Base-by-base conservation (phyloP, 2,329 filamentous ascomycete genomes). In the Claviceps paspali region DNA sequence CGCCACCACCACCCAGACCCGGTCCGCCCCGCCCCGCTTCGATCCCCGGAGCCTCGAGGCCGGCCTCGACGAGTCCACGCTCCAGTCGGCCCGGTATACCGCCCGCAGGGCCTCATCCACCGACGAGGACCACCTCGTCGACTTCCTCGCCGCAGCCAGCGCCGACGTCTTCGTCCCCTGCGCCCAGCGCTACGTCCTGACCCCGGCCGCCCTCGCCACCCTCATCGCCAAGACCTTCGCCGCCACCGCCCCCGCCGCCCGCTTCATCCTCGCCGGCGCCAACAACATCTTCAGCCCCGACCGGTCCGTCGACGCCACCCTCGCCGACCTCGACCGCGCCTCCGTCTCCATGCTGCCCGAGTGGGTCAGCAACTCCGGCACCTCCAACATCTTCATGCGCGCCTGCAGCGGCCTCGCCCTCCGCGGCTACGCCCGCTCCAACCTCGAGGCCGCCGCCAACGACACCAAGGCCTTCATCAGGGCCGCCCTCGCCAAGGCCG, bases 331-430 rank as follows among this genome's bases (percentile, higher is more conserved):
- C 14, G 31, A 33, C 21, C 7, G n/a, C 5, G 31, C 18, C 15
- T 33, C 31, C 8, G 11, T 23, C 9, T n/a, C 8, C 31, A 33
- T 33, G 31, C 31, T 33, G 14, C 31, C 31, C 12, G 31, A 33
- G 9, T 33, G 31, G 31, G 31, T 33, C n/a, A 33, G 31, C 31
- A 33, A 33, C 21, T 33, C 31, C 12, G 31, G 31, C 18, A 33
- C 31, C 19, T 19, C 31, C 4, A 33, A 33, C 31, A 7, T 33
- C 21, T 33, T 33, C 31, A 33, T 33, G 31, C 31, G 31, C 3
- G 31, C 31, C 31, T 33, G 31, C 31, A 33, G 31, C 19, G 31
- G 31, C 21, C 31, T 33, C 21, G 19, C 31, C 21, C 31, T 33
- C 21, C 22, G 23, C 7, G 31, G 31, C 21, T 11, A 33, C 12